Conservation (phyloP, 2,329 filamentous ascomycete genomes). For the Aureobasidium sp. region DNA sequence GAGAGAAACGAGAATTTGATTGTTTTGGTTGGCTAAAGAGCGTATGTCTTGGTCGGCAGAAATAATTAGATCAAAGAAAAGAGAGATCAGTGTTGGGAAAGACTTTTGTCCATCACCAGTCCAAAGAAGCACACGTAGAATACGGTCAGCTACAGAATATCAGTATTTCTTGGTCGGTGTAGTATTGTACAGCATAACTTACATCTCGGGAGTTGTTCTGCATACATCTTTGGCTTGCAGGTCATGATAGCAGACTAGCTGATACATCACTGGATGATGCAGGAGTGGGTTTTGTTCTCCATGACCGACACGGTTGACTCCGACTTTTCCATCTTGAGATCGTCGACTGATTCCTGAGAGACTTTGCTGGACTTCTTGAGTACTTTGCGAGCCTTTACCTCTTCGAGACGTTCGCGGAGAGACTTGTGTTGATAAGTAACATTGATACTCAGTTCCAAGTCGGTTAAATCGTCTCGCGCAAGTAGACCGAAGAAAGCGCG, state of each 20-base stretch:
- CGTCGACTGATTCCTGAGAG: neutral
- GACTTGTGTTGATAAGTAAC: neutral
- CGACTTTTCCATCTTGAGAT: neutral
- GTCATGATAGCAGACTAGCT: neutral
- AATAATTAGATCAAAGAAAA: too few species aligned
- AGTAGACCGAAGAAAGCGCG: neutral
- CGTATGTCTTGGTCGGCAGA: too few species aligned
- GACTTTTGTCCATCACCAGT: slow-evolving; percentile 19
- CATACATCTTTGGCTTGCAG: neutral
- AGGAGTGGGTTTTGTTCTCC: neutral
- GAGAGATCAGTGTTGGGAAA: too few species aligned
- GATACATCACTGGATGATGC: neutral
- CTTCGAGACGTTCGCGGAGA: neutral
- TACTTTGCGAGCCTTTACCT: neutral
- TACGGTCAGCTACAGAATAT: neutral
- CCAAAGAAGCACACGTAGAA: slow-evolving; percentile 27
- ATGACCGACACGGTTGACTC: neutral
- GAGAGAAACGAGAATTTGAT: too few species aligned
- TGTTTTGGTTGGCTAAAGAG: too few species aligned
- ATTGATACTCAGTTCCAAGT: neutral
- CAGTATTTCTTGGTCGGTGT: neutral
- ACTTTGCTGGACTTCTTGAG: neutral
- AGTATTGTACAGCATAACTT: neutral
- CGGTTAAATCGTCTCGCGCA: neutral
- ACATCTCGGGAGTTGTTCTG: neutral